Conservation (phyloP, 2,329 filamentous ascomycete species). For the Colletotrichum sp. region DNA sequence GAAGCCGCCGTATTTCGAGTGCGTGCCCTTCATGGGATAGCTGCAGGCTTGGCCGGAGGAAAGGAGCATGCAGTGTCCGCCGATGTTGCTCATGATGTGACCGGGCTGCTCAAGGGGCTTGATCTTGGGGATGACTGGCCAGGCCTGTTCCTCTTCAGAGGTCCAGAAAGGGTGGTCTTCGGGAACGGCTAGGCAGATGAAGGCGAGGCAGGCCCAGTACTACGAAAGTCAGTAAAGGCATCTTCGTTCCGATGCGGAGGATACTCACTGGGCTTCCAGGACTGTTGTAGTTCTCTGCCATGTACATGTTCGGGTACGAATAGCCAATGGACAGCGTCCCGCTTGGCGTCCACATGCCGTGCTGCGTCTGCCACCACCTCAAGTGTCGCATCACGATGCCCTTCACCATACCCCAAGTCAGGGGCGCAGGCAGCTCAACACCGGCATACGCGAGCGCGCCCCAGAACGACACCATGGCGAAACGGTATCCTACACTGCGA, state of each 20-base stretch:
- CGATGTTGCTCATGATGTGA: slow-evolving; percentile 74
- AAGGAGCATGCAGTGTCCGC: slow-evolving; percentile 78
- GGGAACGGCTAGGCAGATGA: slow-evolving; percentile 75
- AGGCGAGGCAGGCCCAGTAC: slow-evolving; percentile 82
- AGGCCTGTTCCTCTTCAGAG: slow-evolving; percentile 66
- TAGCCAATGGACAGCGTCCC: slow-evolving; percentile 80
- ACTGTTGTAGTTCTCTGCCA: slow-evolving; percentile 85
- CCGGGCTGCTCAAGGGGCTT: slow-evolving; percentile 70
- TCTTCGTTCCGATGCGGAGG: neutral
- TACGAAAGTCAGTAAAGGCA: slow-evolving; percentile 33
- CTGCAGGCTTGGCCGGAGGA: slow-evolving; percentile 81
- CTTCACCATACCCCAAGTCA: slow-evolving; percentile 82
- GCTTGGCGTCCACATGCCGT: slow-evolving; percentile 75
- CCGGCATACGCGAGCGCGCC: slow-evolving; percentile 77
- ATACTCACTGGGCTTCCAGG: slow-evolving; percentile 64
- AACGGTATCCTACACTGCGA: slow-evolving; percentile 80
- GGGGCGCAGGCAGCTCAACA: slow-evolving; percentile 72
- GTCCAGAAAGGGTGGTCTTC: slow-evolving; percentile 78
- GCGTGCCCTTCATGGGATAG: slow-evolving; percentile 81
- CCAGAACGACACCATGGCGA: slow-evolving; percentile 87
- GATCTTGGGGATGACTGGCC: slow-evolving; percentile 59
- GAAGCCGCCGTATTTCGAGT: slow-evolving; percentile 82
- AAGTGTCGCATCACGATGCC: slow-evolving; percentile 77
- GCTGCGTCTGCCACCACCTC: slow-evolving; percentile 80
- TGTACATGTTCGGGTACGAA: slow-evolving; percentile 80